phyloP scores from a whole-genome alignment of 2,329 filamentous ascomycete genomes.

The Fusarium incarnatum region DNA sequence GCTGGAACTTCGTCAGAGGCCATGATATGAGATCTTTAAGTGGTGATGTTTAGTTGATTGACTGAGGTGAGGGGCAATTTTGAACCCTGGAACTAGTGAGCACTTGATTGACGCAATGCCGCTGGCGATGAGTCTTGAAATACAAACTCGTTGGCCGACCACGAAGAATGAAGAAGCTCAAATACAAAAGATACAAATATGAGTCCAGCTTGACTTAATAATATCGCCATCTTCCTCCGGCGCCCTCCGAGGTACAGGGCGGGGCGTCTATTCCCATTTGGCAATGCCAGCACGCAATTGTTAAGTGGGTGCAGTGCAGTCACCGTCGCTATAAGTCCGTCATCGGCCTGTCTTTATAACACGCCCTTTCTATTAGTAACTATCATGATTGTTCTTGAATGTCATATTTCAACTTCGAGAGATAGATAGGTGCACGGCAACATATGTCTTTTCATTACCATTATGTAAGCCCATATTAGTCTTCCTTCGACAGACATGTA shows the following conservation, averaged over 20 bases:
- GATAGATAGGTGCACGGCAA: constrained; percentile 5
- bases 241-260: constrained; percentile 22
- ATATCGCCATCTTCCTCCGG: constrained; percentile 4
- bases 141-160: not conserved
- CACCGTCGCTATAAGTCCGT: constrained; percentile 22
- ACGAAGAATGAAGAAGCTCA: not conserved
- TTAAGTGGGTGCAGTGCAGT: constrained; percentile 9
- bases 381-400: not conserved
- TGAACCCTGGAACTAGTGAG: not conserved
- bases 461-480: constrained; percentile 41
- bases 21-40: constrained; percentile 25
- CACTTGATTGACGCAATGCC: not conserved
- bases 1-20: constrained; percentile 39
- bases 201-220: not conserved
- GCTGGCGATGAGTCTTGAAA: not conserved
- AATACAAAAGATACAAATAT: not conserved
- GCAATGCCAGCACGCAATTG: constrained; percentile 38
- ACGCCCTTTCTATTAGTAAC: not conserved
- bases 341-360: constrained; percentile 26
- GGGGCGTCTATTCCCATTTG: constrained; percentile 21
- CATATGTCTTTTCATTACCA: constrained; percentile 43
- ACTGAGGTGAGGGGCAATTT: constrained; percentile 31
- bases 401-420: not conserved
- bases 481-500: constrained; percentile 22
- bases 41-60: not conserved